Percentiles rank a stretch among this genome's conserved stretches.
phyloP scores from a whole-genome alignment of 1,139 yeast genomes.

The Nadsonia commutata region DNA sequence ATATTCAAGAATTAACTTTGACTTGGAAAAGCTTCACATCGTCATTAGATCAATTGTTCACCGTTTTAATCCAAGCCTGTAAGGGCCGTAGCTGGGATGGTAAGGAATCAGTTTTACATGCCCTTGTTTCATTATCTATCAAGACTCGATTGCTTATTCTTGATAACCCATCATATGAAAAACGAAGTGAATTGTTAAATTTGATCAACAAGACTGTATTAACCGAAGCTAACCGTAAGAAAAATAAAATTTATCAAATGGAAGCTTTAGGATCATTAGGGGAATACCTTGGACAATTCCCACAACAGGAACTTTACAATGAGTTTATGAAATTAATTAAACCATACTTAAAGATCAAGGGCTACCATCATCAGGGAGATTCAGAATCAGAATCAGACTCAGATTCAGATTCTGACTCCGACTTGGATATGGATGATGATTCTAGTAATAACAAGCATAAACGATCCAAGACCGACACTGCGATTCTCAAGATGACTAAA shows the following conservation, averaged over 20 bases:
- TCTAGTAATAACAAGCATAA: neutral
- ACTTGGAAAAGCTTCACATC: neutral
- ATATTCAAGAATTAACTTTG: conserved; percentile 4
- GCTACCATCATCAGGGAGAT: neutral
- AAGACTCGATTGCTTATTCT: conserved; percentile 26
- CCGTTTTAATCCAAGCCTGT: conserved; percentile 45
- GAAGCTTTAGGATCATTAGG: conserved; percentile 18
- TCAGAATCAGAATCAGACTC: neutral
- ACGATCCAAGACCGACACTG: neutral
- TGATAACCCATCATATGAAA: neutral
- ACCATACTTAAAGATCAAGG: neutral
- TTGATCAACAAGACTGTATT: conserved; percentile 6
- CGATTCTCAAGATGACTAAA: neutral
- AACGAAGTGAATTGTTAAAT: conserved; percentile 7
- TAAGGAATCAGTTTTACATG: conserved; percentile 59
- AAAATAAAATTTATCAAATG: conserved; percentile 46
- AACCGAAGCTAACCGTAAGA: conserved; percentile 7
- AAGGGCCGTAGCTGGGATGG: conserved; percentile 83
- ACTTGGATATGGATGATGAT: neutral
- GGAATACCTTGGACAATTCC: conserved; percentile 15
- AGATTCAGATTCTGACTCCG: neutral
- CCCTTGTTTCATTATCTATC: conserved; percentile 45
- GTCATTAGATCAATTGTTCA: conserved; percentile 28
- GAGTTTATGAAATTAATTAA: neutral
- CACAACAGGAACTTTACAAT: conserved; percentile 21